A percentile compares a stretch with the other conserved stretches of the same genome.
Conservation (phyloP, 177 flowering plant species). For the Vitis hybrid region DNA sequence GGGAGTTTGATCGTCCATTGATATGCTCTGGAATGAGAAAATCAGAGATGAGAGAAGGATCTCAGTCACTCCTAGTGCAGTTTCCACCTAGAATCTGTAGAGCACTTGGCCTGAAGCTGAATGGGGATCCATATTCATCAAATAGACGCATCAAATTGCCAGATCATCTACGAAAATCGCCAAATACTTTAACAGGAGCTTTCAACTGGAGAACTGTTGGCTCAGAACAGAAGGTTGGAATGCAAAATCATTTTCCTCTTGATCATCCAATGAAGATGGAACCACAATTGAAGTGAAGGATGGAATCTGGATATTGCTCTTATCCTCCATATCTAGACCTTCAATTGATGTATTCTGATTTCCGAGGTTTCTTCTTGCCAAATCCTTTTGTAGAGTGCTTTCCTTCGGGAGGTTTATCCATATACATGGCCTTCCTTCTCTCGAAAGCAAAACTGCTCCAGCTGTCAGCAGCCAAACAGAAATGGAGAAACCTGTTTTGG, state of each 20-base stretch:
- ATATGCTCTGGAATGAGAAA: slow-evolving; percentile 75
- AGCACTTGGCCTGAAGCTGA: slow-evolving; percentile 89
- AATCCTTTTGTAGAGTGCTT: slow-evolving; percentile 78
- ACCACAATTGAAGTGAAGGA: no score
- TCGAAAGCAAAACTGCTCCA: no score
- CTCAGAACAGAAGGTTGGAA: no score
- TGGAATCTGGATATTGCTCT: no score
- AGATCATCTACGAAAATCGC: no score
- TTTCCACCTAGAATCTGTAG: slow-evolving; percentile 81
- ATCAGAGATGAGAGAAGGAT: slow-evolving; percentile 79
- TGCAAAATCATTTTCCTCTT: no score
- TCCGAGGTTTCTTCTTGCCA: slow-evolving; percentile 56
- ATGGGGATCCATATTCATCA: no score
- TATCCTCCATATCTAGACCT: not conserved
- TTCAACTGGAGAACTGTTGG: no score
- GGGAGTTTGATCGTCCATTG: slow-evolving; percentile 37
- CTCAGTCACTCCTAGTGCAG: slow-evolving; percentile 54
- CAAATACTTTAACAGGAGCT: no score
- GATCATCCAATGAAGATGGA: no score
- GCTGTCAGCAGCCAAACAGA: no score
- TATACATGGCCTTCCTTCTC: slow-evolving; percentile 26
- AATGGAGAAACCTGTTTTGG: slow-evolving; percentile 8
- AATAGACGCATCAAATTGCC: no score
- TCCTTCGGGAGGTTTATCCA: slow-evolving; percentile 68
- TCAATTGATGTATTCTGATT: slow-evolving; percentile 55